These are phyloP conservation scores for Calocera viscosa DNA, from an alignment of 768 basidiomycete genomes.

Conservation along the genomic window DNA sequence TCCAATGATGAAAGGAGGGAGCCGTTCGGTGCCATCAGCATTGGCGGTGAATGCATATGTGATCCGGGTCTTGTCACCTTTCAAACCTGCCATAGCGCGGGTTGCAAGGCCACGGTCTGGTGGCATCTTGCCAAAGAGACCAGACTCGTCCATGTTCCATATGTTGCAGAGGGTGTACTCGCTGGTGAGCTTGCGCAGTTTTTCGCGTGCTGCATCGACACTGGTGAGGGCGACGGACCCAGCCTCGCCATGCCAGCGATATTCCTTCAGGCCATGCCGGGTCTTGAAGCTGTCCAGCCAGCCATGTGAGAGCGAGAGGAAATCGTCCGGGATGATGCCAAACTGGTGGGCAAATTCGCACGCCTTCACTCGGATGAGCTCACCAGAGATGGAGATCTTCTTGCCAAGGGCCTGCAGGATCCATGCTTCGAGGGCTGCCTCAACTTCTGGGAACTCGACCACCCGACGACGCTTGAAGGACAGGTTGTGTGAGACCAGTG, in stretches of 20 bases:
- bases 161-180: neutral
- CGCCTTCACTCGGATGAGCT: slow-evolving; percentile 30
- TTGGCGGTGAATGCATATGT: slow-evolving; percentile 16
- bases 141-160: slow-evolving; percentile 5
- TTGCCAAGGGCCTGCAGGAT: slow-evolving; percentile 28
- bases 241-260: slow-evolving; percentile 24
- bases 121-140: slow-evolving; percentile 6
- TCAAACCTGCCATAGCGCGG: neutral
- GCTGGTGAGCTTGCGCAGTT: slow-evolving; percentile 15
- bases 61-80: neutral
- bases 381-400: slow-evolving; percentile 27
- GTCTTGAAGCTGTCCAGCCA: slow-evolving; percentile 19
- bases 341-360: slow-evolving; percentile 26
- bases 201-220: slow-evolving; percentile 19
- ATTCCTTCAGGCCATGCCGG: neutral
- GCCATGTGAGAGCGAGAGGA: slow-evolving; percentile 27
- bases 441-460: slow-evolving; percentile 27
- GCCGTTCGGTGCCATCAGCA: slow-evolving; percentile 27
- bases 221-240: slow-evolving; percentile 21
- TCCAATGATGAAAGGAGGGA: slow-evolving; percentile 29
- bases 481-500: neutral
- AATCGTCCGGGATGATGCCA: slow-evolving; percentile 27
- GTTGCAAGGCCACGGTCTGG: slow-evolving; percentile 21
- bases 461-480: slow-evolving; percentile 20
- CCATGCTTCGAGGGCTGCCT: slow-evolving; percentile 31